Conservation (phyloP, 805 yeast genomes). For the Sugiyamaella qingdaonensis region DNA sequence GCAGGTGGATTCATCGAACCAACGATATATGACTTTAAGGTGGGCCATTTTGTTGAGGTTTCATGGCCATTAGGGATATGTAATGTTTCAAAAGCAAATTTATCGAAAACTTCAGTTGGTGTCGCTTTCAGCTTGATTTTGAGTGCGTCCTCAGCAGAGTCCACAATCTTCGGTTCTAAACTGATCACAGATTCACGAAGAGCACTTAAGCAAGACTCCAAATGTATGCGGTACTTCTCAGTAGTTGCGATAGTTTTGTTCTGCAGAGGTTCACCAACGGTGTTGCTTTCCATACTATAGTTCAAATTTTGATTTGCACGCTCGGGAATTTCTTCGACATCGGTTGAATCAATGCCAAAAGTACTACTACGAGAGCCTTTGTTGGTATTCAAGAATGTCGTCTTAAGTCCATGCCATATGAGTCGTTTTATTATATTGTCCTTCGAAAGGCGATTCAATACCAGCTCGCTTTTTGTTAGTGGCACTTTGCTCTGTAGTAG, state of each 20-base stretch:
- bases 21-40: background rate
- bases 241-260: no score
- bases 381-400: no score
- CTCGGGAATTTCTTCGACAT: no score
- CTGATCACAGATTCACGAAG: background rate
- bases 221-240: no score
- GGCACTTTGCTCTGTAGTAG: background rate
- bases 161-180: background rate
- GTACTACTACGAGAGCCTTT: no score
- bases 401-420: background rate
- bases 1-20: background rate
- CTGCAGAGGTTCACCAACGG: no score
- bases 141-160: background rate
- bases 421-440: background rate
- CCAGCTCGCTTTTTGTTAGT: background rate
- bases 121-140: background rate
- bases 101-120: background rate
- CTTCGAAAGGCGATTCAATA: background rate
- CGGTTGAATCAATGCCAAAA: no score
- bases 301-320: no score
- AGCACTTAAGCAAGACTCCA: background rate
- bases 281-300: no score
- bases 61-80: no score
- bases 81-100: background rate
- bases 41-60: background rate